Conservation (phyloP, 805 yeast genomes). For the Tetrapisispora fleetii region DNA sequence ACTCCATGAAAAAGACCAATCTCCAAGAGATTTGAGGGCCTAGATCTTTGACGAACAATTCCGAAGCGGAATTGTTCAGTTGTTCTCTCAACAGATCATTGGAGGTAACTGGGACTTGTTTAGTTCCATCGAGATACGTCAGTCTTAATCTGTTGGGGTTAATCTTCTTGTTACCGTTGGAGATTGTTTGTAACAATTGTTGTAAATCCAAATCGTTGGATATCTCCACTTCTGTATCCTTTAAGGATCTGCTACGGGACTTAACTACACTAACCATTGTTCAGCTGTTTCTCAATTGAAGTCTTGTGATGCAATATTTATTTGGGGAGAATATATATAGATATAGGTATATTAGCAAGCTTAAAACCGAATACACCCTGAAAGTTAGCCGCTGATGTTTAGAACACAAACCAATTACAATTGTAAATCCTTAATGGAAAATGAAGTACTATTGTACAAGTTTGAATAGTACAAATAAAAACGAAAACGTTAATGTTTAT, state of each 20-base stretch:
- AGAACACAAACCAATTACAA: no score
- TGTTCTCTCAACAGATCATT: conserved; percentile 27
- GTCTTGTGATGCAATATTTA: no score
- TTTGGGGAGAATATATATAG: no score
- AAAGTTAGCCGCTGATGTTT: no score
- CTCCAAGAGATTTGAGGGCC: conserved; percentile 93
- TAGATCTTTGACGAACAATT: conserved; percentile 67
- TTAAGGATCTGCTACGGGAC: conserved; percentile 52
- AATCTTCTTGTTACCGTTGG: conserved; percentile 34
- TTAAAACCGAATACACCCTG: no score
- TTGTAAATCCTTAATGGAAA: no score
- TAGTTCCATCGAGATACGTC: conserved; percentile 31
- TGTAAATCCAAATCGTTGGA: conserved; percentile 33
- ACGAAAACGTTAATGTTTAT: no score
- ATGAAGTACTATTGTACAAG: no score
- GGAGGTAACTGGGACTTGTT: conserved; percentile 24
- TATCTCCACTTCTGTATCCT: conserved; percentile 31
- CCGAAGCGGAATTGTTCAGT: conserved; percentile 30
- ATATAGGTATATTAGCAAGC: no score
- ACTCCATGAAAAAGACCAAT: conserved; percentile 81
- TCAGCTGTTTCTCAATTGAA: not conserved
- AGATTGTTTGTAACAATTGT: conserved; percentile 36
- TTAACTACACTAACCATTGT: conserved; percentile 35
- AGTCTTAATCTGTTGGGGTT: conserved; percentile 48
- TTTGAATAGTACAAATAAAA: no score